Percentiles rank a stretch among this genome's conserved stretches.
Conservation (phyloP, 768 basidiomycete species). For the Pleurotus pulmonarius region DNA sequence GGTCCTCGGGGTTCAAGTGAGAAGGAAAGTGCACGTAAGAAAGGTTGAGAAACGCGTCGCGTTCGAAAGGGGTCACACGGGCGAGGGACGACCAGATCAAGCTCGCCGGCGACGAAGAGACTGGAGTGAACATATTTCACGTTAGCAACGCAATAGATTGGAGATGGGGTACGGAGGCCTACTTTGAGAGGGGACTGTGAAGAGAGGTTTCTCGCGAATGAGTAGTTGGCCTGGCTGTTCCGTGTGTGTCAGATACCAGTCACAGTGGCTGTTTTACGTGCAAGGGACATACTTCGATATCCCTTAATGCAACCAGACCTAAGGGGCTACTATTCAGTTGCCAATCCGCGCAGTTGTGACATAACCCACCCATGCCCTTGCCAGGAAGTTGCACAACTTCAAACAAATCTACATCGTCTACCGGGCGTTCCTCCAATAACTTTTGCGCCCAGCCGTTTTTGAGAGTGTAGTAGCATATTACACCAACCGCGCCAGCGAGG, state of each 20-base stretch:
- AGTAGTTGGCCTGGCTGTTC: constrained; percentile 56
- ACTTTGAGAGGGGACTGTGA: constrained; percentile 50
- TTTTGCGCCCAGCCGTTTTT: neutral
- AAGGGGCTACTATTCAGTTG: constrained; percentile 3
- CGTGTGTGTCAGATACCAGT: neutral
- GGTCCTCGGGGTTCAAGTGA: constrained; percentile 29
- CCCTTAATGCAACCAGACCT: constrained; percentile 7
- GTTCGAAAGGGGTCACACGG: constrained; percentile 26
- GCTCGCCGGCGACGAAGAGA: constrained; percentile 39
- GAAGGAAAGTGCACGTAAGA: constrained; percentile 53
- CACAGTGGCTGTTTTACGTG: neutral
- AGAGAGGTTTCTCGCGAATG: constrained; percentile 50
- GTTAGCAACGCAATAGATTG: neutral
- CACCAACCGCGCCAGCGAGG: neutral
- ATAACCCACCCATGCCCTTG: constrained; percentile 13
- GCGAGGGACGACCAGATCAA: constrained; percentile 35
- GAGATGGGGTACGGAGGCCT: constrained; percentile 14
- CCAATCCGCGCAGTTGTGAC: neutral
- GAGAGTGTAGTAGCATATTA: neutral
- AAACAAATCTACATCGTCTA: neutral
- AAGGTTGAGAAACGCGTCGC: constrained; percentile 46
- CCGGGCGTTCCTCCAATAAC: neutral
- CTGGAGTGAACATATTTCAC: constrained; percentile 21
- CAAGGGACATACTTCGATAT: neutral
- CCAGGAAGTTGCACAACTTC: neutral